Evolutionary conservation across 495 filamentous ascomycete species (phyloP), one percentile per base, ranked within the genome.

Genomic region (Gamarada debralockiae): DNA sequence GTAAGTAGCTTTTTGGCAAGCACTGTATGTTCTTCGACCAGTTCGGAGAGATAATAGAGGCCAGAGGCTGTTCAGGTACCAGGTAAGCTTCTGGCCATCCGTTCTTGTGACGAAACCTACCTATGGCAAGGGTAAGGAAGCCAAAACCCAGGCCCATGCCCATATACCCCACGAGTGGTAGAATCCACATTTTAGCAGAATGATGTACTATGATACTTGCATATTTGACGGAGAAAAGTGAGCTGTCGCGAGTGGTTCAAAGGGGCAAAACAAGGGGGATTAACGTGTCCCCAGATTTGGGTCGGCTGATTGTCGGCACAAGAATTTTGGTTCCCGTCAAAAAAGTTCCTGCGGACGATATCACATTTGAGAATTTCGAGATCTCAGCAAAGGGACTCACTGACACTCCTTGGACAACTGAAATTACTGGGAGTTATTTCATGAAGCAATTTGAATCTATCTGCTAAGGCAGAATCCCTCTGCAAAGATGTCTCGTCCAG

Each of bases 1-100:
- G 78, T 88, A 21, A 98, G 77, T 21, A 96, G 75, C 52, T 83
- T 87, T 64, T 95, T 59, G 17, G 92, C 86, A 40, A 95, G 67
- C 10, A 97, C 92, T 10, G 91, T 97, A 65, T 97, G 92, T 64
- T 98, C 93, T 71, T 98, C 95, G 45, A 98, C 93, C 9, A 97
- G 79, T 70, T 98, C 93, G 1, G 93, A 97, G 42, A 98, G 87
- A 67, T 98, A 98, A 74, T 98, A 97, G 20, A 98, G 83, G 23
- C 95, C 95, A 20, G 90, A 96, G 29, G 93, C 93, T 96, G 62
- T 56, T n/a, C 23, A 18, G 18, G 18, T 42, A 24, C 9, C 36
- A 29, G 10, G 25, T 52, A 14, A 31, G 23, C 17, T 5, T 18
- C 38, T 34, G 13, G 17, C 59, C 20, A 50, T 45, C 14, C 25